Conservation (phyloP, 306 rosid genomes). For the Clitoria ternatea region DNA sequence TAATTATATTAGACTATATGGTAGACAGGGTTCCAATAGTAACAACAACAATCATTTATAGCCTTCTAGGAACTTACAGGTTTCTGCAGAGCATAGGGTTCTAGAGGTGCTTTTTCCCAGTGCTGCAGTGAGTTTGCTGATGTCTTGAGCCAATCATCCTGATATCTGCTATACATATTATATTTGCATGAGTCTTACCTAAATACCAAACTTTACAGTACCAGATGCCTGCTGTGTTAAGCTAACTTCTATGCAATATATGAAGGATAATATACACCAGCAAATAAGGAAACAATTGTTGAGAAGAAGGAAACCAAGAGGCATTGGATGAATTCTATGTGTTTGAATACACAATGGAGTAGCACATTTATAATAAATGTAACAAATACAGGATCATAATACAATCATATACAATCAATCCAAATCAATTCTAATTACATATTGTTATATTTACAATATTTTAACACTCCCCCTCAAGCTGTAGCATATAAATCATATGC, state of each 20-base stretch:
- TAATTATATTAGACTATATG: not conserved
- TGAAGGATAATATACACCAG: not conserved
- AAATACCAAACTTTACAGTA: not conserved
- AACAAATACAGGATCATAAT: too few relatives aligned
- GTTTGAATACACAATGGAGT: too few relatives aligned
- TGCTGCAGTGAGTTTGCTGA: conserved; percentile 72
- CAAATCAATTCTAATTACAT: too few relatives aligned
- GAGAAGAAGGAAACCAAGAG: too few relatives aligned
- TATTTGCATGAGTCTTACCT: conserved; percentile 16
- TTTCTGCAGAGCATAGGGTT: conserved; percentile 88
- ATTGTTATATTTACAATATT: too few relatives aligned
- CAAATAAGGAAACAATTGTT: too few relatives aligned
- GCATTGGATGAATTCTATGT: too few relatives aligned
- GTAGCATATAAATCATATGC: too few relatives aligned
- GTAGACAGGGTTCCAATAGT: not conserved
- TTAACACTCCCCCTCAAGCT: too few relatives aligned
- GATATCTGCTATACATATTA: conserved; percentile 57
- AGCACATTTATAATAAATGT: too few relatives aligned
- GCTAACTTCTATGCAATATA: not conserved
- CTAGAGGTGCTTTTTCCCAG: conserved; percentile 99
- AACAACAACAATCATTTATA: conserved; percentile 16
- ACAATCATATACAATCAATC: too few relatives aligned
- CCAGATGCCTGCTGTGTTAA: not conserved
- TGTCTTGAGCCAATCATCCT: conserved; percentile 99
- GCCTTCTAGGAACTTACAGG: conserved; percentile 78